These are phyloP conservation scores for Deuterostichococcus epilithicus DNA, from an alignment of 139 green algal species.

Conservation along the genomic window DNA sequence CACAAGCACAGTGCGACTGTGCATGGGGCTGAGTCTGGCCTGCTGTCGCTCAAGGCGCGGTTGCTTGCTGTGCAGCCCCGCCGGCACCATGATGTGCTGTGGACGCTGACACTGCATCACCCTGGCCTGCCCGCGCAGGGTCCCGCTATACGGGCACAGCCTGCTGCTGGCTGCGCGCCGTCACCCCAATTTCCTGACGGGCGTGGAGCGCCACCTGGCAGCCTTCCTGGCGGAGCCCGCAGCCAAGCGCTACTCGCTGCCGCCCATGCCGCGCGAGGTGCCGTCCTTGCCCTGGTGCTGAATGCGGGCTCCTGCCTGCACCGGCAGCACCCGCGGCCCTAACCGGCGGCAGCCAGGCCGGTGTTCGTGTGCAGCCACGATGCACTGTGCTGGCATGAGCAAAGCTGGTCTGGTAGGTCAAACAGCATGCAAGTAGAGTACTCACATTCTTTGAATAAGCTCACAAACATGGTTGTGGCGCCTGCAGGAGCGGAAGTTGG, in stretches of 20 bases:
- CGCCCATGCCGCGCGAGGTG: conserved; percentile 33
- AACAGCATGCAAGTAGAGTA: no score
- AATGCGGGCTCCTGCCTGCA: no score
- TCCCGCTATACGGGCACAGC: conserved; percentile 21
- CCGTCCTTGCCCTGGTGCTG: no score
- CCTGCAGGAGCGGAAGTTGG: conserved; percentile 35
- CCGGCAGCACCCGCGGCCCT: no score
- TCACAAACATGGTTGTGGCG: no score
- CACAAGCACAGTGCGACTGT: neutral
- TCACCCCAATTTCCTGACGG: conserved; percentile 32
- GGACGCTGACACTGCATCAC: neutral
- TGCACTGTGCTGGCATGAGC: no score
- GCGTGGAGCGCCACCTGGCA: conserved; percentile 50
- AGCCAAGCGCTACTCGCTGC: conserved; percentile 27
- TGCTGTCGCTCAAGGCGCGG: neutral
- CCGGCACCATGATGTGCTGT: neutral
- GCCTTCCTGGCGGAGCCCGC: conserved; percentile 38
- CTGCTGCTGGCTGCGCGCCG: conserved; percentile 48
- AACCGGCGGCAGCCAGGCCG: no score
- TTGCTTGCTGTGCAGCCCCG: neutral
- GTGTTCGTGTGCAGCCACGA: no score
- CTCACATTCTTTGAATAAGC: no score
- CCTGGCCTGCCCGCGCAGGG: conserved; percentile 5
- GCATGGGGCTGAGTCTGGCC: neutral
- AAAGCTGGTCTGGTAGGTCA: no score